Base-by-base conservation (phyloP, 2,329 filamentous ascomycete species). In the Dothideomycetidae sp. region DNA sequence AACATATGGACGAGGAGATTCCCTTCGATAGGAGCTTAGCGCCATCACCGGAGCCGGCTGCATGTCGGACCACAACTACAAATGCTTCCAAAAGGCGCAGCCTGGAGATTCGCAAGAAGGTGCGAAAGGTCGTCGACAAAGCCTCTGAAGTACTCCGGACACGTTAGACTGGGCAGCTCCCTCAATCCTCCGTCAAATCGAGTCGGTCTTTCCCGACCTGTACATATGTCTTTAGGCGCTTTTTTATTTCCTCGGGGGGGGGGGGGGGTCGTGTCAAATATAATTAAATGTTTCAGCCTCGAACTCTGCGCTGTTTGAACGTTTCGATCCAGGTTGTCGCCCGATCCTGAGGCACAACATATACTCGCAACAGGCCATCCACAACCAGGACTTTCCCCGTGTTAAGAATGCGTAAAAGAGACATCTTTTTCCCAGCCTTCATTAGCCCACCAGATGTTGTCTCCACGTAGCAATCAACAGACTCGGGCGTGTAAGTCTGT, bases 401-500 rank as follows among this genome's bases (percentile, higher is more conserved):
- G 5, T 67, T 67, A 44, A 96, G 59, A 18, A 88, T 71, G 62
- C 84, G 81, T 35, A 84, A 58, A 48, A 96, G 57, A 13, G 73
- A 66, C 45, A 90, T 68, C 53, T 88, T 90, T 70, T 82, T 86
- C 33, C 90, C 88, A 14, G 86, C 77, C 63, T 93, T 94, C 50
- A 93, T 73, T 50, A 98, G 57, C 0, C 86, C 85, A 0, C 85
- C 85, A 0, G 67, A 64, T 3, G 61, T 60, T 0, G 85, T 96
- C 64, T 94, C 85, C 66, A 93, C 79, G 57, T 83, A 96, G 51
- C 83, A 90, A 48, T 93, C 85, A 3, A 93, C 82, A 1, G 60
- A 64, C 0, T 66, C 64, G 1, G 67, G 48, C 1, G 63, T 70
- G 57, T 93, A 94, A 50, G 75, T 75, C 2, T 68, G 59, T 42